Base-by-base conservation (phyloP, 495 filamentous ascomycete species). In the Aspergillus carlsbadensis region DNA sequence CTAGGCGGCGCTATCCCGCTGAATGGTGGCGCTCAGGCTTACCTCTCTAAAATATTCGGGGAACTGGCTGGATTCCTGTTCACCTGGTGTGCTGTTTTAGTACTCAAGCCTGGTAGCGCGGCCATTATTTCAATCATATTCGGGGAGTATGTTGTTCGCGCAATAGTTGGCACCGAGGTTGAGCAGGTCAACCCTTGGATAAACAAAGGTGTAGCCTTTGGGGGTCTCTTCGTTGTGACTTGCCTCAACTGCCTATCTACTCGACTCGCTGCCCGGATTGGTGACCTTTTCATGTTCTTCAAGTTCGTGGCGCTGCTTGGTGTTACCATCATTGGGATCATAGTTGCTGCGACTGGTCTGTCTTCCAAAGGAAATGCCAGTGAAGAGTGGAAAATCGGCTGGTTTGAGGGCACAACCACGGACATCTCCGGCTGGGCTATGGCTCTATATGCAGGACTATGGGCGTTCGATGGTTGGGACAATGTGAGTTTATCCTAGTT, bases 391-490 rank as follows among this genome's bases (percentile, higher is more conserved):
- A 96, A 92, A 67, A 85, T 80, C 2, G 84, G 85, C 11, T 98
- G 95, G 94, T 97, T 98, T 65, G 85, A 92, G 55, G 88, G 86
- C 36, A 96, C 92, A 10, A 88, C 77, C 60, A 81, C 82, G n/a
- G 85, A 90, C 67, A 79, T 86, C 14, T 90, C 87, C 14, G 85
- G 84, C 58, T 95, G 90, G 86, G 92, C 92, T 14, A 89, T 98
- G 48, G 94, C 94, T 4, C 69, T 98, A 54, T 98, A 98, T 70
- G 93, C 91, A 22, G 94, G 94, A 10, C 78, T 98, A 2, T 98
- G 94, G 94, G 94, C 94, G 2, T 98, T 93, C 72, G 94, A 98
- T 65, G 94, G 94, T 17, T 98, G 94, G 94, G 94, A 98, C 67
- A 98, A 98, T 70, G 92, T 94, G 72, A 75, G 88, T 53, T 39